Percentiles rank a stretch among this genome's conserved stretches.
phyloP scores from a whole-genome alignment of 129 eudicot species.

The Centrapalus pauciflorus region DNA sequence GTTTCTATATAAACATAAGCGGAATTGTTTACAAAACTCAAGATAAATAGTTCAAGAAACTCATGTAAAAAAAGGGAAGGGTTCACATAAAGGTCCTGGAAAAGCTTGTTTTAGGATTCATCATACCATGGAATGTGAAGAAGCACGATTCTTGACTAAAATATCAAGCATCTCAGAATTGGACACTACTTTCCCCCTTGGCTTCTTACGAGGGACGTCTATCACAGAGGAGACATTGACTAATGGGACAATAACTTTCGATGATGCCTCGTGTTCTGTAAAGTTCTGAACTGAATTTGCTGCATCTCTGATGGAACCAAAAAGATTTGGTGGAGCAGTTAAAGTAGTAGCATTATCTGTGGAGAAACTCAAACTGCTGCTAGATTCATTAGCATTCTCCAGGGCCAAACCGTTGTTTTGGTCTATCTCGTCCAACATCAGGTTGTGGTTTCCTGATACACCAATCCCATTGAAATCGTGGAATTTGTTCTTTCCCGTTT shows the following conservation, averaged over 20 bases:
- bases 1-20: constrained; percentile 25
- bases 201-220: constrained; percentile 21
- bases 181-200: constrained; percentile 18
- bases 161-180: constrained; percentile 44
- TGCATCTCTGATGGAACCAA: not conserved
- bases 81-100: not conserved
- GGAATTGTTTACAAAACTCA: not conserved
- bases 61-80: not conserved
- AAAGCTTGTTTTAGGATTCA: not conserved
- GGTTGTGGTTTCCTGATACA: constrained; percentile 10
- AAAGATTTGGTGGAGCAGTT: constrained; percentile 7
- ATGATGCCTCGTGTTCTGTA: not conserved
- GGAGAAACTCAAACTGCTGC: not conserved
- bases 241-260: not conserved
- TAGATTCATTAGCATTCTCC: not conserved
- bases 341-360: not conserved
- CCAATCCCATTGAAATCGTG: constrained; percentile 4
- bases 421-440: no score
- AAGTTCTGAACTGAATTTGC: not conserved
- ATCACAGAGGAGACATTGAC: constrained; percentile 4
- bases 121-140: constrained; percentile 34
- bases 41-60: not conserved
- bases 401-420: no score
- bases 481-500: not conserved
- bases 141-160: constrained; percentile 30